Conservation (phyloP, 768 basidiomycete species). For the Suillus placidus region DNA sequence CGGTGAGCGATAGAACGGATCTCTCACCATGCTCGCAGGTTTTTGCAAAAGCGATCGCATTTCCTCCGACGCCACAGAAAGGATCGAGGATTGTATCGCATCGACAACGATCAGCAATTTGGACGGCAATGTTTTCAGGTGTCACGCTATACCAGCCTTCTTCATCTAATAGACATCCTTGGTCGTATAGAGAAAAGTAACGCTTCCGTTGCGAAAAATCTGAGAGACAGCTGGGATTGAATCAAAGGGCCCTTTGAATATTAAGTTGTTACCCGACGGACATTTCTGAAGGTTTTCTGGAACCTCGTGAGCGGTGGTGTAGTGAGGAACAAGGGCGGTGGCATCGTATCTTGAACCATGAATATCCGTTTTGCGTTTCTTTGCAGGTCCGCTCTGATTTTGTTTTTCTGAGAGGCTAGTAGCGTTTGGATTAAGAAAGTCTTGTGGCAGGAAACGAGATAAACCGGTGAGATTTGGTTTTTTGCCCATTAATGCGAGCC, state of each 20-base stretch:
- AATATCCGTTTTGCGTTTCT: slow-evolving; percentile 27
- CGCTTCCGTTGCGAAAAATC: slow-evolving; percentile 87
- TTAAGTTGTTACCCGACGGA: slow-evolving; percentile 40
- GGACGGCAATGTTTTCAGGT: slow-evolving; percentile 87
- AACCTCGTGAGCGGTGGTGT: slow-evolving; percentile 63
- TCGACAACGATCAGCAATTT: slow-evolving; percentile 91
- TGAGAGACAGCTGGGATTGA: slow-evolving; percentile 35
- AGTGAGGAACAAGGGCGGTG: slow-evolving; percentile 73
- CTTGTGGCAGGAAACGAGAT: slow-evolving; percentile 44
- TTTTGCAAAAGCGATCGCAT: slow-evolving; percentile 94
- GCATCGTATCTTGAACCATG: slow-evolving; percentile 60
- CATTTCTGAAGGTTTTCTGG: slow-evolving; percentile 84
- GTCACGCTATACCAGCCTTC: slow-evolving; percentile 99
- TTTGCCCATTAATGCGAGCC: slow-evolving; percentile 38
- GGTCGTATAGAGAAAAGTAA: slow-evolving; percentile 76
- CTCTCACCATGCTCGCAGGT: slow-evolving; percentile 89
- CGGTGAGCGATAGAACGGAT: background rate
- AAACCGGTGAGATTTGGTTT: slow-evolving; percentile 44
- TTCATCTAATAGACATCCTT: slow-evolving; percentile 86
- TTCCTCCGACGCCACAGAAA: slow-evolving; percentile 98
- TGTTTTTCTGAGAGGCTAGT: slow-evolving; percentile 12
- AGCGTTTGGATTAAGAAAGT: slow-evolving; percentile 31
- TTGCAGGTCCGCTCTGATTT: slow-evolving; percentile 10
- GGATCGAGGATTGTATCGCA: slow-evolving; percentile 87
- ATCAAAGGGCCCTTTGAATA: background rate